Percentiles rank a stretch among this genome's conserved stretches.
These are phyloP conservation scores for Tolypocladium sp. DNA, from an alignment of 2,329 filamentous ascomycete genomes.

Conservation along the genomic window DNA sequence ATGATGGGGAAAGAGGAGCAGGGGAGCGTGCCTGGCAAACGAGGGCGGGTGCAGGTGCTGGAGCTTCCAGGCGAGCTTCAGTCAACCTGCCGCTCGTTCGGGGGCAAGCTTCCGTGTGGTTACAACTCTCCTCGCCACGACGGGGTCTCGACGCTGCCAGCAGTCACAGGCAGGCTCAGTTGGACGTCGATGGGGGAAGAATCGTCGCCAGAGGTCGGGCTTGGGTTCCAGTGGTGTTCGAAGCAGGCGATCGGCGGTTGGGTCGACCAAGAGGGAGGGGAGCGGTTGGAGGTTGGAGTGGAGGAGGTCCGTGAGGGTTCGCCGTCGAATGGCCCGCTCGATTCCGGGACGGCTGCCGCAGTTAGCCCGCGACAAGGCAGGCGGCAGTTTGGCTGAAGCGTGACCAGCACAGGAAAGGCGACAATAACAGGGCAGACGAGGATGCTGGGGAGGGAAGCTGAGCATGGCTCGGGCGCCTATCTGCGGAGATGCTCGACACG, in stretches of 20 bases:
- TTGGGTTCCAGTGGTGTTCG: not conserved
- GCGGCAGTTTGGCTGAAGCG: not conserved
- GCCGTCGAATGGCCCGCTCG: not conserved
- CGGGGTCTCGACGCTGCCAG: not conserved
- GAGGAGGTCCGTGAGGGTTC: not conserved
- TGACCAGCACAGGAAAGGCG: not conserved
- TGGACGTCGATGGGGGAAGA: not conserved
- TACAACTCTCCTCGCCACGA: not conserved
- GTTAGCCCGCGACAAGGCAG: not conserved
- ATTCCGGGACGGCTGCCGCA: not conserved
- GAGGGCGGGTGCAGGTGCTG: slow-evolving; percentile 6
- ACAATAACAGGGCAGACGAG: not conserved
- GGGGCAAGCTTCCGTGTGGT: slow-evolving; percentile 1
- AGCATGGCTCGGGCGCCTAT: slow-evolving; percentile 1
- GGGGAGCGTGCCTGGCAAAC: slow-evolving; percentile 8
- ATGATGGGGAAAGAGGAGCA: slow-evolving; percentile 2
- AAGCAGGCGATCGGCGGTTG: not conserved
- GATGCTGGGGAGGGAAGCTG: not conserved
- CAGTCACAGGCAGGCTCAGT: not conserved
- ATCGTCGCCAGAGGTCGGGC: not conserved
- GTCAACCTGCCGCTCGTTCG: slow-evolving; percentile 10
- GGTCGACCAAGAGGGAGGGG: not conserved
- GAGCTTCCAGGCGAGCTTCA: slow-evolving; percentile 9
- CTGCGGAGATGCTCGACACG: slow-evolving; percentile 1
- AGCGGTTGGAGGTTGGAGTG: not conserved